Conservation (phyloP, 2,329 filamentous ascomycete genomes). For the Microdochium trichocladiopsis region DNA sequence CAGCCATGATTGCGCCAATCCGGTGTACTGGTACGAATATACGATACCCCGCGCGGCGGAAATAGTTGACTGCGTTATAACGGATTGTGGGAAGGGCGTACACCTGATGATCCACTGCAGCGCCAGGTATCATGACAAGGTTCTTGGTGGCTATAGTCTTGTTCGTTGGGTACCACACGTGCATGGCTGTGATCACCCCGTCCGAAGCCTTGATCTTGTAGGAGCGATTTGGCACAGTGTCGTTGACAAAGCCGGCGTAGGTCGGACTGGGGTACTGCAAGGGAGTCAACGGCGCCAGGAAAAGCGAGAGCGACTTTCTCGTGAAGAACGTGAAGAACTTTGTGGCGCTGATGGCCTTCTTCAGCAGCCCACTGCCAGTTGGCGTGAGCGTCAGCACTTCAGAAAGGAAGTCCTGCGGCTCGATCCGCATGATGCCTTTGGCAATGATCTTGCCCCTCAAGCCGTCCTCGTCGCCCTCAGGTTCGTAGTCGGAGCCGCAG, state of each 20-base stretch:
- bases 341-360: conserved; percentile 34
- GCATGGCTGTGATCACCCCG: conserved; percentile 42
- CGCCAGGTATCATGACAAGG: conserved; percentile 56
- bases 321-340: conserved; percentile 51
- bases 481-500: conserved; percentile 14
- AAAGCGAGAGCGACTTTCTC: conserved; percentile 41
- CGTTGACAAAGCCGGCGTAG: conserved; percentile 45
- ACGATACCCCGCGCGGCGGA: conserved; percentile 51
- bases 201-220: conserved; percentile 44
- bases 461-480: conserved; percentile 28
- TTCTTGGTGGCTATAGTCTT: conserved; percentile 31
- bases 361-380: conserved; percentile 36
- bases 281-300: conserved; percentile 45
- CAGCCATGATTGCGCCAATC: conserved; percentile 44
- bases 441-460: conserved; percentile 39
- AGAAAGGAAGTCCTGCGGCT: conserved; percentile 43
- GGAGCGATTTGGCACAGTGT: conserved; percentile 34
- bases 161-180: conserved; percentile 49
- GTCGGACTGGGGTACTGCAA: conserved; percentile 46
- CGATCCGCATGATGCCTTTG: conserved; percentile 52
- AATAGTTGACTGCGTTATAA: conserved; percentile 58
- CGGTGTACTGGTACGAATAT: conserved; percentile 52
- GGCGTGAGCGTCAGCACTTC: conserved; percentile 47
- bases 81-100: conserved; percentile 55
- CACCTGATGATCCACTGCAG: conserved; percentile 56